Evolutionary conservation across 352 stramenopile species (phyloP).

Genomic region (Globisporangium solare): DNA sequence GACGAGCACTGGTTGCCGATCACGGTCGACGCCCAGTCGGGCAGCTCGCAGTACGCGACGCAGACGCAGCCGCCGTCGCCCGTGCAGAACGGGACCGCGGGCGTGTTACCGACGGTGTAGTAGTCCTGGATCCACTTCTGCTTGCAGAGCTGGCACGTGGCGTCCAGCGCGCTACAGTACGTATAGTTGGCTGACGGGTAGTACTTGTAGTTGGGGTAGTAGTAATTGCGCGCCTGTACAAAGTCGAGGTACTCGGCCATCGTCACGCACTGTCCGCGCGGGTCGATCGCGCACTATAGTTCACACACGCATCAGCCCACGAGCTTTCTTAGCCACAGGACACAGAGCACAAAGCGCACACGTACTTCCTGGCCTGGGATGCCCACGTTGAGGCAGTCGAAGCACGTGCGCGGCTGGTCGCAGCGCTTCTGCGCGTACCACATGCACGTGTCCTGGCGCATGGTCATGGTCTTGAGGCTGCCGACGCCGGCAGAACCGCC

Average conservation of each 20-base stretch:
- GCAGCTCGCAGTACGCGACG: conserved; percentile 28
- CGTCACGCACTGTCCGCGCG: conserved; percentile 30
- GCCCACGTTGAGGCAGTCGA: conserved; percentile 51
- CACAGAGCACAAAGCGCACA: no score
- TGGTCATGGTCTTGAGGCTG: conserved; percentile 20
- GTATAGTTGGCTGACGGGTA: conserved; percentile 32
- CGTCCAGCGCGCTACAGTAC: conserved; percentile 35
- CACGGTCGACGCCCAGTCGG: conserved; percentile 18
- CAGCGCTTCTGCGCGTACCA: conserved; percentile 28
- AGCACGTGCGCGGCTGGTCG: conserved; percentile 40
- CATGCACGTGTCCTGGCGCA: conserved; percentile 25
- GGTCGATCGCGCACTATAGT: conserved; percentile 30
- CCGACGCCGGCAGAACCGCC: background rate
- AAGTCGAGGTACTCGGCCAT: conserved; percentile 28
- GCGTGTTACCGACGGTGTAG: conserved; percentile 18
- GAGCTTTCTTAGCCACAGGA: background rate
- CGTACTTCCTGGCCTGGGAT: conserved; percentile 6
- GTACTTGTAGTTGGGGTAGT: conserved; percentile 39
- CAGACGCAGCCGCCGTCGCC: conserved; percentile 39
- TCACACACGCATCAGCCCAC: conserved; percentile 2
- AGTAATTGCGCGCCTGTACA: conserved; percentile 34
- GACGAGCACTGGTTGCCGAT: conserved; percentile 25
- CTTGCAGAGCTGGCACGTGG: conserved; percentile 25
- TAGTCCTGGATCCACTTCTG: conserved; percentile 27
- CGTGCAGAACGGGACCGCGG: conserved; percentile 24